These are phyloP conservation scores for Wallacemonas sp. DNA, from an alignment of 208 protist species.

Conservation along the genomic window DNA sequence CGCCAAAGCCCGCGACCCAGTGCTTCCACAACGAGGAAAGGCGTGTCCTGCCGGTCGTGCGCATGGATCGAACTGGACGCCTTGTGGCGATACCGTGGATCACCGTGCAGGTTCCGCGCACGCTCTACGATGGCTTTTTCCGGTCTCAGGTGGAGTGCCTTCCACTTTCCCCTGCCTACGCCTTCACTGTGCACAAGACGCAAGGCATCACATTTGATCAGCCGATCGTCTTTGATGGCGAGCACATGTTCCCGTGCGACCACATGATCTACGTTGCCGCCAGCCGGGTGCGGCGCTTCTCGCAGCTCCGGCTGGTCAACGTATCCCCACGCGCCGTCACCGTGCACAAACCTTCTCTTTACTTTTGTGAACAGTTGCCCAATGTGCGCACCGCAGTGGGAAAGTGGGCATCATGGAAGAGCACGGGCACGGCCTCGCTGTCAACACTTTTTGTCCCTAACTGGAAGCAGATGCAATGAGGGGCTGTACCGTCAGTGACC, in stretches of 20 bases:
- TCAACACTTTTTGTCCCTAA: background rate
- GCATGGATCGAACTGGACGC: slow-evolving; percentile 58
- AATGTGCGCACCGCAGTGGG: slow-evolving; percentile 16
- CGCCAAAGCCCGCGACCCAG: too few relatives aligned
- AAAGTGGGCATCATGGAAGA: slow-evolving; percentile 32
- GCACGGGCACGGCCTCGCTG: slow-evolving; percentile 4
- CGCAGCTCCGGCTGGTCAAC: slow-evolving; percentile 76
- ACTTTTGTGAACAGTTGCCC: slow-evolving; percentile 48
- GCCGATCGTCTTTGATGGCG: slow-evolving; percentile 73
- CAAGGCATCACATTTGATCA: slow-evolving; percentile 83
- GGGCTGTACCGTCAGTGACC: background rate
- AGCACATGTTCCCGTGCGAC: slow-evolving; percentile 73
- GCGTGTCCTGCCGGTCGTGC: slow-evolving; percentile 60
- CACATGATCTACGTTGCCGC: slow-evolving; percentile 90
- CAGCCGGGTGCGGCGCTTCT: slow-evolving; percentile 74
- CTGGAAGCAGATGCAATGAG: slow-evolving; percentile 2
- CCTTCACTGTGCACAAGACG: slow-evolving; percentile 91
- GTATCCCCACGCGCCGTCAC: slow-evolving; percentile 68
- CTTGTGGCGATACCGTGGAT: slow-evolving; percentile 83
- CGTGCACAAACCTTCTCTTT: slow-evolving; percentile 60
- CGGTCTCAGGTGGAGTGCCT: slow-evolving; percentile 44
- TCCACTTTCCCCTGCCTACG: slow-evolving; percentile 84
- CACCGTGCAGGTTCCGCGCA: slow-evolving; percentile 25
- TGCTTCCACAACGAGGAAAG: background rate
- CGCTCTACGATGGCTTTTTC: slow-evolving; percentile 37